Percentiles rank a stretch among this genome's conserved stretches.
Evolutionary conservation across 805 yeast species (phyloP).

Genomic region (Tetrapisispora iriomotensis): DNA sequence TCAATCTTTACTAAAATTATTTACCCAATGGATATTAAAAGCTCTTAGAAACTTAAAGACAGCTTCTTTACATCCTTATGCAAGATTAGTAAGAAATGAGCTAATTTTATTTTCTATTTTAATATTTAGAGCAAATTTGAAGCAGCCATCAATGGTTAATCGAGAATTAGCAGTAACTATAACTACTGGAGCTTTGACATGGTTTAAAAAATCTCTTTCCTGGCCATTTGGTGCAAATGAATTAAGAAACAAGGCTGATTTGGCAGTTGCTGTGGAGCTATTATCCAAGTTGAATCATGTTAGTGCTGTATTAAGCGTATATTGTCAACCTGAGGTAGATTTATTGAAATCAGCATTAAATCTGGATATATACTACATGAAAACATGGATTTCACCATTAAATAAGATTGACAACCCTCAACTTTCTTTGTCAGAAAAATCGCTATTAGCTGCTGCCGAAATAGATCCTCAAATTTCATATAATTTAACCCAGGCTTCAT

Average conservation of each 20-base stretch:
- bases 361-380: conserved; percentile 62
- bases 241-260: conserved; percentile 61
- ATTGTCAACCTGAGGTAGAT: conserved; percentile 40
- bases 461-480: conserved; percentile 68
- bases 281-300: conserved; percentile 18
- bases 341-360: conserved; percentile 55
- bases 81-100: conserved; percentile 68
- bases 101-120: conserved; percentile 59
- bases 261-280: conserved; percentile 46
- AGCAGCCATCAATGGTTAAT: conserved; percentile 38
- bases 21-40: conserved; percentile 48
- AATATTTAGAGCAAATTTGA: conserved; percentile 46
- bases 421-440: conserved; percentile 27
- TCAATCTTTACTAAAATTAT: conserved; percentile 56
- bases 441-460: conserved; percentile 48
- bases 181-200: conserved; percentile 58
- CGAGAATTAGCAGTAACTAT: conserved; percentile 37
- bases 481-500: conserved; percentile 52
- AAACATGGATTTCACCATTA: conserved; percentile 60
- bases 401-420: conserved; percentile 26
- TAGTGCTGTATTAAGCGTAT: conserved; percentile 12
- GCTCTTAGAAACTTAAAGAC: conserved; percentile 42
- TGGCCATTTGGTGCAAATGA: conserved; percentile 84
- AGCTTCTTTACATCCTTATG: conserved; percentile 78
- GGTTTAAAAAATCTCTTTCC: conserved; percentile 58